Conservation (phyloP, 768 basidiomycete species). For the Lyophyllum semitale region DNA sequence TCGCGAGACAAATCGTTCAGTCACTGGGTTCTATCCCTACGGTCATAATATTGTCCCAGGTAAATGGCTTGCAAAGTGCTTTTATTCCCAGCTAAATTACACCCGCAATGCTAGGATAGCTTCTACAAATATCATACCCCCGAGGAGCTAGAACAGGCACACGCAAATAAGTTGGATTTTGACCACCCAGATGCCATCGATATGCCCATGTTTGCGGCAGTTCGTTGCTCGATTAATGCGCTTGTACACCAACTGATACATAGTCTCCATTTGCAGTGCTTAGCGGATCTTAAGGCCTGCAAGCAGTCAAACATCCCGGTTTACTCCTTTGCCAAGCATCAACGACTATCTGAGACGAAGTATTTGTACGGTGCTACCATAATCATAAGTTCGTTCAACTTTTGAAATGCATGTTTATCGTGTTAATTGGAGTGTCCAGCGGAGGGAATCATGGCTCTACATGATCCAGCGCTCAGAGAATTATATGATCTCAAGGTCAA, state of each 20-base stretch:
- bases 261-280: slow-evolving; percentile 52
- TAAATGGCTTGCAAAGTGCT: slow-evolving; percentile 21
- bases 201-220: slow-evolving; percentile 80
- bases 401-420: background rate
- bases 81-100: background rate
- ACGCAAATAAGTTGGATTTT: slow-evolving; percentile 79
- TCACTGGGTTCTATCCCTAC: slow-evolving; percentile 82
- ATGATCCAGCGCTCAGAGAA: slow-evolving; percentile 74
- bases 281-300: slow-evolving; percentile 83
- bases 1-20: slow-evolving; percentile 79
- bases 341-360: slow-evolving; percentile 74
- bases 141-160: slow-evolving; percentile 83
- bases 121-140: slow-evolving; percentile 85
- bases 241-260: background rate
- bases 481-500: slow-evolving; percentile 90
- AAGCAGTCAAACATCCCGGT: slow-evolving; percentile 87
- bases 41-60: slow-evolving; percentile 91
- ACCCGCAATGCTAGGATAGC: slow-evolving; percentile 65
- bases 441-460: slow-evolving; percentile 91
- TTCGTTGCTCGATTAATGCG: slow-evolving; percentile 34
- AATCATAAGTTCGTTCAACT: slow-evolving; percentile 64
- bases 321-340: slow-evolving; percentile 92
- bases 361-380: slow-evolving; percentile 94
- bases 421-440: slow-evolving; percentile 36
- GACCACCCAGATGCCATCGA: slow-evolving; percentile 95